Percentiles rank a stretch among this genome's conserved stretches.
These are phyloP conservation scores for Sanghuangporus weigelae DNA, from an alignment of 1,284 basidiomycete genomes.

Conservation along the genomic window DNA sequence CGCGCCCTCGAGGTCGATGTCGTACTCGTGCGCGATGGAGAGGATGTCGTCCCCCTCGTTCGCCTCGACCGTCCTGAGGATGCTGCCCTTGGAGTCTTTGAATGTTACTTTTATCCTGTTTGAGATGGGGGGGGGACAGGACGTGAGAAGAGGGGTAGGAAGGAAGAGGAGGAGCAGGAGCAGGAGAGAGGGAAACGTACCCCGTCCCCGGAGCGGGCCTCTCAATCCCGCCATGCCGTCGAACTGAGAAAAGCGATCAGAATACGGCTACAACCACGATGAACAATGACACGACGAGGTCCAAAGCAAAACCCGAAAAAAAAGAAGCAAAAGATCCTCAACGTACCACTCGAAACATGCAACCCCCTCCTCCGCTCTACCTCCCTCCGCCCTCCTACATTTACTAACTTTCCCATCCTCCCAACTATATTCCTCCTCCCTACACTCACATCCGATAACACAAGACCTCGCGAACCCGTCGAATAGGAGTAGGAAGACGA, in stretches of 20 bases:
- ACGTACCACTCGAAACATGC: not conserved
- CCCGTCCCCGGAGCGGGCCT: slow-evolving; percentile 58
- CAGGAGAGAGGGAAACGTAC: slow-evolving; percentile 37
- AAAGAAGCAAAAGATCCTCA: not conserved
- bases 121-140: not conserved
- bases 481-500: not conserved
- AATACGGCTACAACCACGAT: not conserved
- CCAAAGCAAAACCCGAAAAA: not conserved
- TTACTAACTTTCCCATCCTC: not conserved
- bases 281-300: not conserved
- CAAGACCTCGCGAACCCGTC: not conserved
- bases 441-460: not conserved
- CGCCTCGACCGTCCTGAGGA: slow-evolving; percentile 84
- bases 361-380: not conserved
- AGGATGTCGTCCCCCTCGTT: slow-evolving; percentile 94
- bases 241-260: slow-evolving; percentile 19
- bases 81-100: slow-evolving; percentile 80
- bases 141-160: not conserved
- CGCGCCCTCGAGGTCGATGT: slow-evolving; percentile 96
- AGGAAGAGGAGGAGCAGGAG: not conserved
- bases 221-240: slow-evolving; percentile 37
- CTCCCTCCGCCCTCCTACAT: not conserved
- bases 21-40: slow-evolving; percentile 90
- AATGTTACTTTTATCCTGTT: slow-evolving; percentile 84
- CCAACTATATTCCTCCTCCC: not conserved